Conservation (phyloP, 257 asterid genomes). For the Paulownia fortunei region DNA sequence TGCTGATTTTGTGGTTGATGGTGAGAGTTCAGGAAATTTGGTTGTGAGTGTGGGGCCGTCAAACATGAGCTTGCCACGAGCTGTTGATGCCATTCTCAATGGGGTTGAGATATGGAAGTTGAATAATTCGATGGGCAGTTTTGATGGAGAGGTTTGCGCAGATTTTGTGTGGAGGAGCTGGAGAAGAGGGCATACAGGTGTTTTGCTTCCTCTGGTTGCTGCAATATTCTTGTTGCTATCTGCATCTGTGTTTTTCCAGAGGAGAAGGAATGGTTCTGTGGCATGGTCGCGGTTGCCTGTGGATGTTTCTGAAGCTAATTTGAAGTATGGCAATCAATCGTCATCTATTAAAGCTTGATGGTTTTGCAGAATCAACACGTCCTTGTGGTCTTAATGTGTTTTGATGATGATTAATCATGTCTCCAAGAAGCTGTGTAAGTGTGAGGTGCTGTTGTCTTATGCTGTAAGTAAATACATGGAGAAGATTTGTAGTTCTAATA, state of each 20-base stretch:
- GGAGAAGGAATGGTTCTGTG: slow-evolving; percentile 51
- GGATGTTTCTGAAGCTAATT: slow-evolving; percentile 62
- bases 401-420: neutral
- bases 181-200: slow-evolving; percentile 49
- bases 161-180: slow-evolving; percentile 62
- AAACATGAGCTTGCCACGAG: slow-evolving; percentile 56
- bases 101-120: slow-evolving; percentile 90
- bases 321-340: slow-evolving; percentile 48
- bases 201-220: slow-evolving; percentile 57
- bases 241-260: slow-evolving; percentile 57
- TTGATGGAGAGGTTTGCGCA: slow-evolving; percentile 66
- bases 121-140: slow-evolving; percentile 77
- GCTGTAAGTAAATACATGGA: slow-evolving; percentile 23
- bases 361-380: neutral
- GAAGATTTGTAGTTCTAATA: slow-evolving; percentile 18
- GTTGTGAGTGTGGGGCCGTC: slow-evolving; percentile 83
- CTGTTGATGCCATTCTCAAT: slow-evolving; percentile 81
- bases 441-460: slow-evolving; percentile 27
- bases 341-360: slow-evolving; percentile 52
- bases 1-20: slow-evolving; percentile 79
- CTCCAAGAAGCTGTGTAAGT: slow-evolving; percentile 17
- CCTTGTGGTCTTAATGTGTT: neutral
- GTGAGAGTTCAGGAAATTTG: slow-evolving; percentile 44
- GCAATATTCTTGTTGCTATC: slow-evolving; percentile 59
- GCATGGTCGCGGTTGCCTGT: slow-evolving; percentile 78